A percentile compares a stretch with the other conserved stretches of the same genome.
These are phyloP conservation scores for Globisporangium solare DNA, from an alignment of 352 stramenopile species.

Conservation along the genomic window DNA sequence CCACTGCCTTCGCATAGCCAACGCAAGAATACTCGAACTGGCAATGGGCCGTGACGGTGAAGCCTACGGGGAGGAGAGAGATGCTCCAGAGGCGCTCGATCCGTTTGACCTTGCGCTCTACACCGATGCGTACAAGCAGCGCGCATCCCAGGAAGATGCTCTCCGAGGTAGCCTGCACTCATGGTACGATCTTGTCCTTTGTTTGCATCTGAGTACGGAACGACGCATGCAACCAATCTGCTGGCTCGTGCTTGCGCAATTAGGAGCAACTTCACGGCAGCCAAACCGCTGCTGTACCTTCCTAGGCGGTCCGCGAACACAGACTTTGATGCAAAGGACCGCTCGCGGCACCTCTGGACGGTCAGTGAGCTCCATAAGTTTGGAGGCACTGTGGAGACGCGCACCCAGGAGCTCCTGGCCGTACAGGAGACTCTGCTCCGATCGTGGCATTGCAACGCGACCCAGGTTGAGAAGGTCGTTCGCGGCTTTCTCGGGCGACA, in stretches of 20 bases:
- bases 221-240: no score
- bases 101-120: constrained; percentile 35
- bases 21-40: no score
- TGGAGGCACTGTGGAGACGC: constrained; percentile 28
- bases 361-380: constrained; percentile 38
- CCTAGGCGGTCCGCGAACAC: constrained; percentile 29
- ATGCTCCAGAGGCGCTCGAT: constrained; percentile 7
- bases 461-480: constrained; percentile 28
- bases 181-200: constrained; percentile 15
- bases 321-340: constrained; percentile 36
- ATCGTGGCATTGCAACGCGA: constrained; percentile 38
- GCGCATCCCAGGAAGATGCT: constrained; percentile 5
- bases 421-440: constrained; percentile 31
- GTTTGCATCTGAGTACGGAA: neutral
- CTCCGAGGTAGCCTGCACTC: constrained; percentile 18
- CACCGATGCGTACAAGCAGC: constrained; percentile 30
- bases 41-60: constrained; percentile 4
- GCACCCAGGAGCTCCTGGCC: constrained; percentile 26
- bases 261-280: constrained; percentile 33
- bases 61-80: neutral
- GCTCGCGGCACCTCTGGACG: constrained; percentile 39
- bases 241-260: neutral
- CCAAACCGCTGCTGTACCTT: constrained; percentile 41
- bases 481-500: constrained; percentile 33
- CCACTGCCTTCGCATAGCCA: no score